Conservation (phyloP, 1,284 basidiomycete species). For the Vanrija pseudolonga region DNA sequence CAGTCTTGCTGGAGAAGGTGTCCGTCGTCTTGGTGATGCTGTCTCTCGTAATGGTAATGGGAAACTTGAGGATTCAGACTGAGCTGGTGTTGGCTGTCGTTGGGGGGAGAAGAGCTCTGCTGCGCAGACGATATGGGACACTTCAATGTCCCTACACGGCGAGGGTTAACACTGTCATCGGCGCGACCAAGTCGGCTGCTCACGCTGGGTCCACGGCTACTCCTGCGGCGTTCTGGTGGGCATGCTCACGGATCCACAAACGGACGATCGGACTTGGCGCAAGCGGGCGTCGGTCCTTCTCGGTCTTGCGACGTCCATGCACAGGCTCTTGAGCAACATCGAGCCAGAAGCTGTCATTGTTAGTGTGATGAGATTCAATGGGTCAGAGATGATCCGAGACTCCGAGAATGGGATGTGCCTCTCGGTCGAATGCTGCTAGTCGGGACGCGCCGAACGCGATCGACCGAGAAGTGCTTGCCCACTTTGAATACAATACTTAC, state of each 20-base stretch:
- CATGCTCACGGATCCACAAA: constrained; percentile 21
- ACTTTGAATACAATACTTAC: constrained; percentile 12
- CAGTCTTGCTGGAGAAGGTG: neutral
- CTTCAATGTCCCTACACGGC: constrained; percentile 21
- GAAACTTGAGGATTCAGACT: too few species aligned
- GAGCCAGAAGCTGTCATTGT: constrained; percentile 22
- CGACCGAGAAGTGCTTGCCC: neutral
- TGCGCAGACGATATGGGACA: constrained; percentile 25
- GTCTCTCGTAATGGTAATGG: neutral
- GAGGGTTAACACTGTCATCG: neutral
- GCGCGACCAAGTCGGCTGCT: constrained; percentile 2
- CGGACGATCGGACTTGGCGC: constrained; percentile 32
- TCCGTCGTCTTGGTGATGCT: neutral
- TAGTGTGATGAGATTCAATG: neutral
- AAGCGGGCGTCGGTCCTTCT: constrained; percentile 33
- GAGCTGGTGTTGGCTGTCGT: neutral
- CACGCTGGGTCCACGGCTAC: constrained; percentile 10
- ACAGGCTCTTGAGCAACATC: constrained; percentile 31
- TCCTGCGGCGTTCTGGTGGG: neutral
- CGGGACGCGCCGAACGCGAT: too few species aligned
- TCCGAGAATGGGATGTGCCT: too few species aligned
- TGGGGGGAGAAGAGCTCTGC: constrained; percentile 16
- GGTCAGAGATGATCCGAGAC: neutral
- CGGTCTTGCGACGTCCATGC: constrained; percentile 31
- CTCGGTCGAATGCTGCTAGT: too few species aligned